Percentiles rank a stretch among this genome's conserved stretches.
Evolutionary conservation across 2,329 filamentous ascomycete genomes (phyloP).

Genomic region (Fusarium palustre): DNA sequence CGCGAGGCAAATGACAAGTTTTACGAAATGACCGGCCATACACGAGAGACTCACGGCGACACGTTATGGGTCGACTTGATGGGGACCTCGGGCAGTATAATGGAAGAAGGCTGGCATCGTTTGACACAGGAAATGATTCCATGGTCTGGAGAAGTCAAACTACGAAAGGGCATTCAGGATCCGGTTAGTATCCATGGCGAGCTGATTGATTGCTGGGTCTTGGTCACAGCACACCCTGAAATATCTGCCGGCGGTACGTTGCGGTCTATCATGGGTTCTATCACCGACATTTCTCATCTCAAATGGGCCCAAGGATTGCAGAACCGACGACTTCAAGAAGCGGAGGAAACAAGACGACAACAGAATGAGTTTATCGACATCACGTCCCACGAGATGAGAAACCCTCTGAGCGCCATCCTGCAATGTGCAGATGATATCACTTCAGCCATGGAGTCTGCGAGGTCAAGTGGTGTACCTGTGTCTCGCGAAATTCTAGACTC

Average conservation of each 20-base stretch:
- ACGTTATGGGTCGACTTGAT: conserved; percentile 58
- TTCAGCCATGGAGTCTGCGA: conserved; percentile 51
- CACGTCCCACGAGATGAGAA: conserved; percentile 76
- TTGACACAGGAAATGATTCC: conserved; percentile 51
- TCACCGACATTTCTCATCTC: conserved; percentile 59
- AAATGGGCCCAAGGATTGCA: conserved; percentile 58
- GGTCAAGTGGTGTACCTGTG: not conserved
- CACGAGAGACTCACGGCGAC: conserved; percentile 52
- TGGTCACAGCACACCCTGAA: conserved; percentile 54
- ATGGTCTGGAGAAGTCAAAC: conserved; percentile 57
- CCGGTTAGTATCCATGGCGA: conserved; percentile 45
- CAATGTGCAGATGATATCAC: conserved; percentile 78
- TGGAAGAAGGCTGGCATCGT: conserved; percentile 55
- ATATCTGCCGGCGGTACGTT: conserved; percentile 50
- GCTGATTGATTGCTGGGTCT: conserved; percentile 58
- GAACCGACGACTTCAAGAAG: conserved; percentile 51
- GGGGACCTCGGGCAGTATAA: conserved; percentile 49
- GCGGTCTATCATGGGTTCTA: conserved; percentile 55
- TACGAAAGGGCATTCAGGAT: conserved; percentile 48
- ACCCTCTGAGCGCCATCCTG: conserved; percentile 76
- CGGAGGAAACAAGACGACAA: conserved; percentile 57
- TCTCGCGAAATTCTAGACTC: conserved; percentile 60
- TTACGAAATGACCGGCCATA: conserved; percentile 60
- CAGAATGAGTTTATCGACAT: conserved; percentile 79
- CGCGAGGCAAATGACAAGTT: conserved; percentile 60